Base-by-base conservation (phyloP, 1,139 yeast genomes). In the Suhomyces kunorum region DNA sequence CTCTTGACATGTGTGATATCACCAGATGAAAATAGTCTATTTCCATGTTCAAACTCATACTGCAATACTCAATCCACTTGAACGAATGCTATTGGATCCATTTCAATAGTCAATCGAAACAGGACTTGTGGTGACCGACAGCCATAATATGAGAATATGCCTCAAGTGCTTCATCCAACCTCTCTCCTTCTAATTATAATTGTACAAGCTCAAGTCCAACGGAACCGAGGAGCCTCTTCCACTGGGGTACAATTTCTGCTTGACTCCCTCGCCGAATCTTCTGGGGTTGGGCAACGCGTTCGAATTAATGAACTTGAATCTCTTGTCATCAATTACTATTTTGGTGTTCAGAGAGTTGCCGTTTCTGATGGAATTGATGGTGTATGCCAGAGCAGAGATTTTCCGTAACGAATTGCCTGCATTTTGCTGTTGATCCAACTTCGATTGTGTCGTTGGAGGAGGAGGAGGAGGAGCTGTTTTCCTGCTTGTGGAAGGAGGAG, bases 171-270 rank as follows among this genome's bases (percentile, higher is more conserved):
- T n/a, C n/a, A n/a, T n/a, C n/a, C n/a, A n/a, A n/a, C n/a, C n/a
- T 6, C 22, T 5, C 27, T 13, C n/a, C 6, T 24, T 8, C 7
- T 13, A 8, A 3, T 11, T 14, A 22, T 18, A 39, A 14, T n/a
- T 18, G 22, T 22, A 41, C 11, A 38, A 25, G 32, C 44, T 35
- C 48, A 90, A 68, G 53, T 88, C 82, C 51, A 92, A 68, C 1
- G 98, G 98, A 28, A 92, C 95, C 23, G 96, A 87, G 22, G 90
- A 81, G 2, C 98, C 98, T 56, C 97, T 78, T 6, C 98, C 98
- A 66, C 96, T 87, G 11, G 97, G 97, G 63, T 92, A 92, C 50
- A 88, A 68, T 59, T 90, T 89, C 42, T 75, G 76, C 39, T 73
- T 76, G 20, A 58, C 56, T 5, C 61, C 61, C 9, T 80, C 84